These are phyloP conservation scores for Voacanga thouarsii DNA, from an alignment of 257 asterid genomes.

Conservation along the genomic window DNA sequence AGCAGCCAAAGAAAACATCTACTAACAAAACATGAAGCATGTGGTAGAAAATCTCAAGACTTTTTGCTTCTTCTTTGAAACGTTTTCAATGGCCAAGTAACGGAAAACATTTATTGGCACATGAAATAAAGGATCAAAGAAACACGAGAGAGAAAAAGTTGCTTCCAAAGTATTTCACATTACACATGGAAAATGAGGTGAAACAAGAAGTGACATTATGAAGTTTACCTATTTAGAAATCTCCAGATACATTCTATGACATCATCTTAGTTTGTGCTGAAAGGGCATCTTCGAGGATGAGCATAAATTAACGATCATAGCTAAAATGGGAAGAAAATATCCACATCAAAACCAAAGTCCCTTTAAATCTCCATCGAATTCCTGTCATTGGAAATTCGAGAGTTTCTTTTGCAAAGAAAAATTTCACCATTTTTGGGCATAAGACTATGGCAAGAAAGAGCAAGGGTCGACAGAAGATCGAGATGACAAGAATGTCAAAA, in stretches of 20 bases:
- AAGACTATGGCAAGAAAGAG: slow-evolving; percentile 30
- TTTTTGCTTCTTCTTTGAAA: slow-evolving; percentile 1
- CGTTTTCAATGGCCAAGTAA: not conserved
- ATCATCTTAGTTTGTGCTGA: not conserved
- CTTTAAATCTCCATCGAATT: not conserved
- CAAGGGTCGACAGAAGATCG: slow-evolving; percentile 45
- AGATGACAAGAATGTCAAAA: slow-evolving; percentile 44
- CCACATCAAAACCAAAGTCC: not conserved
- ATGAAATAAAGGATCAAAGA: not conserved
- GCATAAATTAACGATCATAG: not conserved
- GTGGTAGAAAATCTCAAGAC: not conserved
- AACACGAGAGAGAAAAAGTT: not conserved
- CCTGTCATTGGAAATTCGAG: not conserved
- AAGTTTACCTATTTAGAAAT: not conserved
- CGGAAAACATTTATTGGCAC: not conserved
- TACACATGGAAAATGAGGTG: slow-evolving; percentile 16
- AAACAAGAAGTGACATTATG: not conserved
- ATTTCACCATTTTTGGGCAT: not conserved
- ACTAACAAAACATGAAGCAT: not conserved
- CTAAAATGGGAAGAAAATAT: slow-evolving; percentile 11
- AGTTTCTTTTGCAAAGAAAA: not conserved
- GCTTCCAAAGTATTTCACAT: not conserved
- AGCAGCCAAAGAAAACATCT: not conserved
- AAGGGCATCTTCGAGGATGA: not conserved
- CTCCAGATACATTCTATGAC: not conserved